phyloP scores from a whole-genome alignment of 2,329 filamentous ascomycete species.

The Aspergillus nomiae region DNA sequence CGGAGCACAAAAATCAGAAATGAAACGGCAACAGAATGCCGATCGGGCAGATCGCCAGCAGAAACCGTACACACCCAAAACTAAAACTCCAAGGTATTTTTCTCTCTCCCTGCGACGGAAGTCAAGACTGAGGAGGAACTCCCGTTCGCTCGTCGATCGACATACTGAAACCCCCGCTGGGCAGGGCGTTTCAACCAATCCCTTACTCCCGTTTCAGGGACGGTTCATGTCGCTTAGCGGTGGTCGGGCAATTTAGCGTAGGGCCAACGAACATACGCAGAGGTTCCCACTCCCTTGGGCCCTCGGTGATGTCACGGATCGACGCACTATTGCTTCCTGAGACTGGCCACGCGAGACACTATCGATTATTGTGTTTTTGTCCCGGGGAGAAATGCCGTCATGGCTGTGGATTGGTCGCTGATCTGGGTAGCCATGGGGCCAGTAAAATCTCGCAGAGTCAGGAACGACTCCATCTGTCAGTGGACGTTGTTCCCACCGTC shows the following conservation, averaged over 20 bases:
- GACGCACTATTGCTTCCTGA: conserved; percentile 22
- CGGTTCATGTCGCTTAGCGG: conserved; percentile 8
- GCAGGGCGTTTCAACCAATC: conserved; percentile 14
- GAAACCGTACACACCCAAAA: neutral
- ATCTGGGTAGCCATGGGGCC: neutral
- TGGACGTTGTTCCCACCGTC: too few species aligned
- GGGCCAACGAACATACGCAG: neutral
- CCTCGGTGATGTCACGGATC: conserved; percentile 20
- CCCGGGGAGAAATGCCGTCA: neutral
- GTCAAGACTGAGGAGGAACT: neutral
- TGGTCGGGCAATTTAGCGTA: conserved; percentile 5
- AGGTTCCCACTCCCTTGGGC: neutral
- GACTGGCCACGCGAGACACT: conserved; percentile 16
- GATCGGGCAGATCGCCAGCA: conserved; percentile 15
- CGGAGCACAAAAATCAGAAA: conserved; percentile 15
- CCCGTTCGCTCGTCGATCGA: neutral
- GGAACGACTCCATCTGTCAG: neutral
- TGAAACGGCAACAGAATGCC: conserved; percentile 23
- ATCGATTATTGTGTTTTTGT: conserved; percentile 5
- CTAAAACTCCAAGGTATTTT: neutral
- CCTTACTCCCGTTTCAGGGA: conserved; percentile 13
- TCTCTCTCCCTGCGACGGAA: neutral
- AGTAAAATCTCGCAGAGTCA: neutral
- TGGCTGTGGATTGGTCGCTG: neutral
- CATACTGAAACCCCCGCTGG: conserved; percentile 6